Conservation (phyloP, 2,329 filamentous ascomycete genomes). For the Aspergillus arachidicola region DNA sequence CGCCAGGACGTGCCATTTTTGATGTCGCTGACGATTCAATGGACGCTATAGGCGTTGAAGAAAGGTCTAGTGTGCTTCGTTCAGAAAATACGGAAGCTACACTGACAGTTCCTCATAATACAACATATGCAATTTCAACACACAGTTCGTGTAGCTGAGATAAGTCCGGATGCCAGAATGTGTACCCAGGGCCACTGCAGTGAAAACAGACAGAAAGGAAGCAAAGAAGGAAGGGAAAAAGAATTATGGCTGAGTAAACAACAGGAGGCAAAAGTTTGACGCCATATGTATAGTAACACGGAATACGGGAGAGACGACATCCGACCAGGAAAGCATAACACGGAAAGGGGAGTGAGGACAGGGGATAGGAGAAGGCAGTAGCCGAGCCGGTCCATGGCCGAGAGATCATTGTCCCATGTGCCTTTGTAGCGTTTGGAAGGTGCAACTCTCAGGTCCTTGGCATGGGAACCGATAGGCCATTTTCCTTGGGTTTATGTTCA, state of each 20-base stretch:
- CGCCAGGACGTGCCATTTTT: conserved; percentile 5
- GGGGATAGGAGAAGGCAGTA: neutral
- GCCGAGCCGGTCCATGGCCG: neutral
- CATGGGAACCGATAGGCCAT: neutral
- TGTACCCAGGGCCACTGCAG: neutral
- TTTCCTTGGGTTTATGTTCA: neutral
- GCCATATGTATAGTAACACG: neutral
- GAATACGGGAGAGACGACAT: neutral
- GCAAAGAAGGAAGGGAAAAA: neutral
- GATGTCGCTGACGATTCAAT: conserved; percentile 19
- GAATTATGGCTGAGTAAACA: neutral
- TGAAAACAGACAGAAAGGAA: no score
- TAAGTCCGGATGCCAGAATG: neutral
- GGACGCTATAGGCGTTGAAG: conserved; percentile 22
- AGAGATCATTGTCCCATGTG: neutral
- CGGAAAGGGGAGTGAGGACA: neutral
- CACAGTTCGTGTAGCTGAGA: neutral
- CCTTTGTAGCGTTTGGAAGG: neutral
- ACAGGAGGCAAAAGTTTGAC: neutral
- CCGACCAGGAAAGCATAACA: neutral
- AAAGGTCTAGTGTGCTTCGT: conserved; percentile 13
- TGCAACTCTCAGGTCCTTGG: neutral
- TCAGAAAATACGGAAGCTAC: neutral
- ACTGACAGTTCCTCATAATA: neutral
- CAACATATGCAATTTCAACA: neutral